Conservation (phyloP, 2,329 filamentous ascomycete genomes). For the Colletotrichum scovillei region DNA sequence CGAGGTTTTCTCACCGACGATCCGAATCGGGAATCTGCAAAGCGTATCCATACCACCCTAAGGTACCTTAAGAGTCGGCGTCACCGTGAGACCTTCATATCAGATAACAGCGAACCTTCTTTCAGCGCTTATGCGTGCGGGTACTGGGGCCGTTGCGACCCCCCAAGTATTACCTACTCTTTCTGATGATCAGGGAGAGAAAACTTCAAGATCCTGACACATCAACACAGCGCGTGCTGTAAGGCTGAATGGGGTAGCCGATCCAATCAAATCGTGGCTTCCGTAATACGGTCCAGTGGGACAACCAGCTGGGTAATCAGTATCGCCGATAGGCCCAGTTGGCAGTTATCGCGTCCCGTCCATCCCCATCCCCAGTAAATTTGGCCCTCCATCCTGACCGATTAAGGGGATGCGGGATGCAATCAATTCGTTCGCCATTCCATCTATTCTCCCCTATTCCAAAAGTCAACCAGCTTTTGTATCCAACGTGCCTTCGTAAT, state of each 20-base stretch:
- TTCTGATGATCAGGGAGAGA: neutral
- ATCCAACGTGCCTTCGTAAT: neutral
- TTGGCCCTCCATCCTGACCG: neutral
- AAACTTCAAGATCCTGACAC: neutral
- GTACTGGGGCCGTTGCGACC: neutral
- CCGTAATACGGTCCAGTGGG: neutral
- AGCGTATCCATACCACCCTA: neutral
- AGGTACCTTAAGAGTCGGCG: neutral
- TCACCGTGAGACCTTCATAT: neutral
- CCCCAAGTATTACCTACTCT: neutral
- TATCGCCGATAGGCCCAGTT: conserved; percentile 16
- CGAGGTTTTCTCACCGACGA: neutral
- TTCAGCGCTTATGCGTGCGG: neutral
- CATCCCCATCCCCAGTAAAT: neutral
- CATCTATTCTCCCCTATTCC: neutral
- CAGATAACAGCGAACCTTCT: neutral
- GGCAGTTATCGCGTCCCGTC: conserved; percentile 2
- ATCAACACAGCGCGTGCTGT: conserved; percentile 15
- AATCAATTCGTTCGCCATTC: neutral
- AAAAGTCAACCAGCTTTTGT: neutral
- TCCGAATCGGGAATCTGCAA: neutral
- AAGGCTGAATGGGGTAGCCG: conserved; percentile 26
- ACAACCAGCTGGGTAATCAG: neutral
- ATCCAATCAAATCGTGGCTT: conserved; percentile 15
- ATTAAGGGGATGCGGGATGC: conserved; percentile 22